These are phyloP conservation scores for Volutella citrinella DNA, from an alignment of 2,329 filamentous ascomycete genomes.

Conservation along the genomic window DNA sequence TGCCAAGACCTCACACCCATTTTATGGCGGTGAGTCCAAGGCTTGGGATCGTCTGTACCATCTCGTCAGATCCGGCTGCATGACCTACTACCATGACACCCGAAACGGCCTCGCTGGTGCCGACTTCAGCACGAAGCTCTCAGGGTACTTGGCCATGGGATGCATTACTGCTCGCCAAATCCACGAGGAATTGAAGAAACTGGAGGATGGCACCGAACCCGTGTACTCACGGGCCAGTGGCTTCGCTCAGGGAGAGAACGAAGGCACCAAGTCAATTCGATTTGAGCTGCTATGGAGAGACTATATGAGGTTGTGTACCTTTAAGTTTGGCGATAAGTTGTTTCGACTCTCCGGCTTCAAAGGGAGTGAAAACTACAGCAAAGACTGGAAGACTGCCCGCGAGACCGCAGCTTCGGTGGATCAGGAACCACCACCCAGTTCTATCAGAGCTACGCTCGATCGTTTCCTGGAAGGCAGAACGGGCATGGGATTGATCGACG, in stretches of 20 bases:
- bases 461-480: slow-evolving; percentile 66
- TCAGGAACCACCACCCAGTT: slow-evolving; percentile 39
- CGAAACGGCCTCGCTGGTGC: slow-evolving; percentile 68
- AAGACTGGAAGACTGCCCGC: slow-evolving; percentile 48
- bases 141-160: slow-evolving; percentile 69
- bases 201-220: slow-evolving; percentile 60
- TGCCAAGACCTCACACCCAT: slow-evolving; percentile 60
- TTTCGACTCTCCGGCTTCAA: slow-evolving; percentile 64
- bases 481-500: slow-evolving; percentile 75
- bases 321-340: slow-evolving; percentile 64
- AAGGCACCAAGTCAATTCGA: slow-evolving; percentile 65
- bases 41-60: slow-evolving; percentile 58
- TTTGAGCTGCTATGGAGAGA: slow-evolving; percentile 77
- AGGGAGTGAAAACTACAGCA: slow-evolving; percentile 39
- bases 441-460: slow-evolving; percentile 47
- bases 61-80: slow-evolving; percentile 58
- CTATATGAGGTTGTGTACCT: slow-evolving; percentile 74
- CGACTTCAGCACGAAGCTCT: slow-evolving; percentile 75
- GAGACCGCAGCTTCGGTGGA: slow-evolving; percentile 26
- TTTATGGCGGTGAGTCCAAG: slow-evolving; percentile 62
- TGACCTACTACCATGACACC: slow-evolving; percentile 65
- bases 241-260: slow-evolving; percentile 69
- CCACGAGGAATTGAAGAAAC: slow-evolving; percentile 62
- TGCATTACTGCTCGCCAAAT: slow-evolving; percentile 71
- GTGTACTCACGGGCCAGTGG: slow-evolving; percentile 44